Conservation (phyloP, 2,329 filamentous ascomycete species). For the Exserohilum rostratum region DNA sequence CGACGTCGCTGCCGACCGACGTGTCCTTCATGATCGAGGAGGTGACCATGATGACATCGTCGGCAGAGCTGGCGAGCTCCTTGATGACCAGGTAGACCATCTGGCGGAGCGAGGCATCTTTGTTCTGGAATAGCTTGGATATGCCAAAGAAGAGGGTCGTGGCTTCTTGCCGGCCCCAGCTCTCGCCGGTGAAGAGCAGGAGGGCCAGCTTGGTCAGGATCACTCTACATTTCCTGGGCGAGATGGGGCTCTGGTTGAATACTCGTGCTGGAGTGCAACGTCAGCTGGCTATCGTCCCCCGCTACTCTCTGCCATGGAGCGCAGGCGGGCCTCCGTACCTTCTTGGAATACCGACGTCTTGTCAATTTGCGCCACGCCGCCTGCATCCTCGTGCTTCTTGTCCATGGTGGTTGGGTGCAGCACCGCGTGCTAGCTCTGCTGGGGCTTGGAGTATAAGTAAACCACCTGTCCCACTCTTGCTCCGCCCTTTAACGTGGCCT, state of each 20-base stretch:
- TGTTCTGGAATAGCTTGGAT: constrained; percentile 99
- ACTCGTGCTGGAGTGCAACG: constrained; percentile 72
- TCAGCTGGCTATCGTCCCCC: constrained; percentile 24
- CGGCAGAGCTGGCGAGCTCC: constrained; percentile 91
- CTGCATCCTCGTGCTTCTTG: constrained; percentile 99
- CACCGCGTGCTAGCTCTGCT: constrained; percentile 33
- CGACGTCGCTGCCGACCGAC: constrained; percentile 86
- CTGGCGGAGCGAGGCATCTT: constrained; percentile 95
- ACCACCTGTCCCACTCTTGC: constrained; percentile 38
- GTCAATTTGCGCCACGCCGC: constrained; percentile 95
- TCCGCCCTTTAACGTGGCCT: constrained; percentile 46
- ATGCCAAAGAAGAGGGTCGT: constrained; percentile 97
- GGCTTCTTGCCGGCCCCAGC: constrained; percentile 95
- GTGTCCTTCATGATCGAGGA: constrained; percentile 99
- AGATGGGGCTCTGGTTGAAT: constrained; percentile 97
- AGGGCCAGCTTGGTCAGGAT: constrained; percentile 92
- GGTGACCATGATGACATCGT: constrained; percentile 99
- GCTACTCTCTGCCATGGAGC: constrained; percentile 1
- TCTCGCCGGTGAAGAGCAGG: constrained; percentile 94
- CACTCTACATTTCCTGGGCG: constrained; percentile 95
- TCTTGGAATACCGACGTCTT: constrained; percentile 98
- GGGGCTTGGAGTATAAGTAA: constrained; percentile 14
- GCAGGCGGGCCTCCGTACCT: constrained; percentile 72
- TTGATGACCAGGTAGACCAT: constrained; percentile 99
- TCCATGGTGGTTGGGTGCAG: constrained; percentile 50